A percentile compares a stretch with the other conserved stretches of the same genome.
These are phyloP conservation scores for Ophiostoma quercus DNA, from an alignment of 2,329 filamentous ascomycete genomes.

Conservation along the genomic window DNA sequence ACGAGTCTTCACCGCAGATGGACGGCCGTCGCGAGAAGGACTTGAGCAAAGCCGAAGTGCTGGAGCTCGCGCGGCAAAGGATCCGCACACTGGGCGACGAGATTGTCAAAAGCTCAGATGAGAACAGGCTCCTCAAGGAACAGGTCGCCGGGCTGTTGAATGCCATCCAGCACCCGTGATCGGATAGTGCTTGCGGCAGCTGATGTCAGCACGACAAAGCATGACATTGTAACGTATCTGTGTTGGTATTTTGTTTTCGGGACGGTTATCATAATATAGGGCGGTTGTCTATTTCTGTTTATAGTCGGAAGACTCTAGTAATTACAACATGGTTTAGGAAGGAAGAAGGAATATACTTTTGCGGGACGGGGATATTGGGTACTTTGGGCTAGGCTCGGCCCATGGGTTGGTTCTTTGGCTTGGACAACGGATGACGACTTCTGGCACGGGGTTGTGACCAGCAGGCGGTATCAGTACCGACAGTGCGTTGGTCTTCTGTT, in stretches of 20 bases:
- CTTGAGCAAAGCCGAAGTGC: conserved; percentile 43
- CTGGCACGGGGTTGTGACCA: not conserved
- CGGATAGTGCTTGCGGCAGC: not conserved
- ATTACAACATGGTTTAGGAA: not conserved
- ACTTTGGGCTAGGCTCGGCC: not conserved
- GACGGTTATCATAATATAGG: not conserved
- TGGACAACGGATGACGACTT: not conserved
- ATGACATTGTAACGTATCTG: not conserved
- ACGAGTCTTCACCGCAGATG: conserved; percentile 31
- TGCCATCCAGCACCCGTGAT: conserved; percentile 20
- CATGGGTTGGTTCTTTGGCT: not conserved
- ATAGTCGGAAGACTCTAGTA: not conserved
- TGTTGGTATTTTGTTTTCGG: not conserved
- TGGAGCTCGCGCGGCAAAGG: conserved; percentile 42
- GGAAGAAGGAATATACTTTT: not conserved
- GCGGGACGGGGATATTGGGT: not conserved
- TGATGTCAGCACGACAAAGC: not conserved
- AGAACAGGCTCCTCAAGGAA: conserved; percentile 23
- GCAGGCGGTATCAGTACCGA: not conserved
- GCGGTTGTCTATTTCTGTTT: not conserved
- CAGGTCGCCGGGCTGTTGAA: conserved; percentile 23
- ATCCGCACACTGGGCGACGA: conserved; percentile 40
- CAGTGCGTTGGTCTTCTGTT: not conserved
- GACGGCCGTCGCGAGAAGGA: conserved; percentile 13
- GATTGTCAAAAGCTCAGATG: conserved; percentile 31